phyloP scores from a whole-genome alignment of 2,329 filamentous ascomycete species.

The Thelonectria rubi region DNA sequence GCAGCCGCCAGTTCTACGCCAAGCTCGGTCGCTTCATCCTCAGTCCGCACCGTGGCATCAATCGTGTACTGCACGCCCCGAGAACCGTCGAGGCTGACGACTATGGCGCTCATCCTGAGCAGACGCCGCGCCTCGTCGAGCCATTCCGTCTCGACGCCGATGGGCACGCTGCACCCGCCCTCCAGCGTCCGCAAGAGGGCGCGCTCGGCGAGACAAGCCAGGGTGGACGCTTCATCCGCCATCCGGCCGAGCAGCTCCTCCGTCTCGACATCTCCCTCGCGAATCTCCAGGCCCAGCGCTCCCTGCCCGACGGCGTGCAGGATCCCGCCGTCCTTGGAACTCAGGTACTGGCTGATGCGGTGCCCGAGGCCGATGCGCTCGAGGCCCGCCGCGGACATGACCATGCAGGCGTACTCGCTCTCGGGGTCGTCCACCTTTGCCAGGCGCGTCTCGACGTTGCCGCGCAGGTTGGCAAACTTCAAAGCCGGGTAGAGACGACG shows the following conservation, averaged over 20 bases:
- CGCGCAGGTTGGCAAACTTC: constrained; percentile 82
- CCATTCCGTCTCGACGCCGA: constrained; percentile 88
- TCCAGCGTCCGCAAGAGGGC: constrained; percentile 87
- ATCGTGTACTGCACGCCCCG: background rate
- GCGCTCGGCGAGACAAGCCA: constrained; percentile 81
- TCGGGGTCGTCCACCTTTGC: constrained; percentile 77
- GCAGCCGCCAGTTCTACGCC: background rate
- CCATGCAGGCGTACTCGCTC: constrained; percentile 76
- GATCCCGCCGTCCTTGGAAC: constrained; percentile 75
- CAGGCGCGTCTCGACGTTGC: constrained; percentile 90
- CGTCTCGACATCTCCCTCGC: constrained; percentile 73
- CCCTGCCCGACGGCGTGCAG: constrained; percentile 95
- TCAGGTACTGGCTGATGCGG: constrained; percentile 83
- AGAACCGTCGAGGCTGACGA: constrained; percentile 59
- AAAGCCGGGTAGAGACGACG: constrained; percentile 79
- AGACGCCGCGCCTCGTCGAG: constrained; percentile 62
- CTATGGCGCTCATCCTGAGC: constrained; percentile 72
- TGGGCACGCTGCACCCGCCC: constrained; percentile 95
- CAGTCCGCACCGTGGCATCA: background rate
- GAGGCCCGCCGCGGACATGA: constrained; percentile 89
- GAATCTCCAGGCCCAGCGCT: constrained; percentile 84
- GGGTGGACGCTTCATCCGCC: constrained; percentile 70
- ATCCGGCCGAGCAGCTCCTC: constrained; percentile 69
- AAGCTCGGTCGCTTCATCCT: background rate
- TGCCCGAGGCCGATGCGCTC: constrained; percentile 74